Conservation (phyloP, 257 asterid genomes). For the Primulina tabacum region DNA sequence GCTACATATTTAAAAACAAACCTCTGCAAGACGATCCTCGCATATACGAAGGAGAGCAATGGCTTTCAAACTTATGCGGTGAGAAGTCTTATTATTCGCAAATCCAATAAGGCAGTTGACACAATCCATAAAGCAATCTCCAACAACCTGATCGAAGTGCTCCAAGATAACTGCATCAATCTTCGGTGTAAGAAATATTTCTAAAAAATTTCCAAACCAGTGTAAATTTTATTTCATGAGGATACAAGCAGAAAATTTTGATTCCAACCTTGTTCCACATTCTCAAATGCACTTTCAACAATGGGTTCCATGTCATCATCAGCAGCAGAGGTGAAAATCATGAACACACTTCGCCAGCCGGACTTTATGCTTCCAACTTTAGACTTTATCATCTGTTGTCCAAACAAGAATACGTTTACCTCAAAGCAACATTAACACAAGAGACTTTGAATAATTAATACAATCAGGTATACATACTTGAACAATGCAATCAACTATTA, state of each 20-base stretch:
- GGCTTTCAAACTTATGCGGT: conserved; percentile 94
- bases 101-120: conserved; percentile 98
- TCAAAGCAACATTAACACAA: conserved; percentile 24
- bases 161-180: conserved; percentile 85
- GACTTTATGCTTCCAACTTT: conserved; percentile 98
- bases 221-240: conserved; percentile 17
- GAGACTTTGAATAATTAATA: conserved; percentile 19
- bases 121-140: conserved; percentile 99
- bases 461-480: conserved; percentile 59
- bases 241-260: conserved; percentile 16
- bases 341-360: conserved; percentile 99
- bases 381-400: conserved; percentile 91
- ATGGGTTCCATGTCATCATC: conserved; percentile 88
- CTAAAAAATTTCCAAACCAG: conserved; percentile 22
- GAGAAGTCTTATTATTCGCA: conserved; percentile 91
- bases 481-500: conserved; percentile 94
- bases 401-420: conserved; percentile 33
- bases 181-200: conserved; percentile 33
- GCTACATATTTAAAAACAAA: conserved; percentile 30
- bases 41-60: conserved; percentile 99
- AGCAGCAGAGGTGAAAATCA: conserved; percentile 98
- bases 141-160: conserved; percentile 97
- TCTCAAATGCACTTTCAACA: conserved; percentile 98
- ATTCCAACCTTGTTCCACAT: conserved; percentile 89
- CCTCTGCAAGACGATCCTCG: conserved; percentile 99